These are phyloP conservation scores for Lasiosphaeriaceae sp. DNA, from an alignment of 495 filamentous ascomycete genomes.

Conservation along the genomic window DNA sequence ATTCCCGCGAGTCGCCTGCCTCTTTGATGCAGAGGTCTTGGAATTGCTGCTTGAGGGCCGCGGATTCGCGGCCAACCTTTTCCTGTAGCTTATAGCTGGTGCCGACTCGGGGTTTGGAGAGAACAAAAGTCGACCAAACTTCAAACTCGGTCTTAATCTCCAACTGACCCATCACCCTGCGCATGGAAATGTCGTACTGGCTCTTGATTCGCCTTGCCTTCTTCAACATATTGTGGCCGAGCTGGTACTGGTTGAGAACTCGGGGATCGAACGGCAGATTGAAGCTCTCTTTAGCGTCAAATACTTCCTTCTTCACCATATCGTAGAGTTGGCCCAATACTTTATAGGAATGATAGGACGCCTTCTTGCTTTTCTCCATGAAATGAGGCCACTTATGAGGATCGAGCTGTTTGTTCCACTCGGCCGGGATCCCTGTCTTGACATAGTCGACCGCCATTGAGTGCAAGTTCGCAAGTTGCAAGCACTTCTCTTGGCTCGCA, in stretches of 20 bases:
- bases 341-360: constrained; percentile 62
- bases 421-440: constrained; percentile 78
- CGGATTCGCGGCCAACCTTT: constrained; percentile 64
- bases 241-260: constrained; percentile 62
- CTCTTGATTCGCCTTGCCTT: constrained; percentile 63
- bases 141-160: constrained; percentile 89
- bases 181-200: constrained; percentile 73
- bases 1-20: constrained; percentile 55
- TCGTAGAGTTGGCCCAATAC: constrained; percentile 86
- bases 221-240: constrained; percentile 50
- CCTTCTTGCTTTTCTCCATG: constrained; percentile 66
- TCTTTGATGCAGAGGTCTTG: constrained; percentile 57
- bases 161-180: constrained; percentile 79
- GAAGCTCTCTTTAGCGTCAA: constrained; percentile 69
- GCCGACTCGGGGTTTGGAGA: constrained; percentile 60
- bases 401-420: constrained; percentile 57
- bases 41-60: constrained; percentile 62
- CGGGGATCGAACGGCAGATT: constrained; percentile 70
- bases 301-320: constrained; percentile 37
- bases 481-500: constrained; percentile 64
- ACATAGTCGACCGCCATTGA: constrained; percentile 91
- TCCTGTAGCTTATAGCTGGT: constrained; percentile 85
- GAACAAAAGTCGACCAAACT: constrained; percentile 78
- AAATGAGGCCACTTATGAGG: constrained; percentile 77
- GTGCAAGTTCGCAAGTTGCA: constrained; percentile 75